Evolutionary conservation across 495 filamentous ascomycete species (phyloP).

Genomic region (Hypomontagnella submonticulosa): DNA sequence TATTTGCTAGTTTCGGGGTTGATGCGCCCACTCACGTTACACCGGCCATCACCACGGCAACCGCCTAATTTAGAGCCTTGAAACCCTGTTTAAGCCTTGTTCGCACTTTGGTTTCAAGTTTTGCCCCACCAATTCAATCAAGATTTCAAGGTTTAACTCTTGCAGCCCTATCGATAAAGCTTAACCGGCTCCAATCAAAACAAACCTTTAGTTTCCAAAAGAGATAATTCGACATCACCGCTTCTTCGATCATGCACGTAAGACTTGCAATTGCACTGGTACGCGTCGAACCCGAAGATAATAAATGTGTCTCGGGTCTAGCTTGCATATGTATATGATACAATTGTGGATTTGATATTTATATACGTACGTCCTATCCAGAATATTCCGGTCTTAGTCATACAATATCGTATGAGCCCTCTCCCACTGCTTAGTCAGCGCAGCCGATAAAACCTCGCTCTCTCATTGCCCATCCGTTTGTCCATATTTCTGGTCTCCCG

Average conservation of each 20-base stretch:
- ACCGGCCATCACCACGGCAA: constrained; percentile 36
- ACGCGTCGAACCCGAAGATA: constrained; percentile 1
- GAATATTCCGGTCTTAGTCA: too few species aligned
- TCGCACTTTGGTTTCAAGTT: constrained; percentile 21
- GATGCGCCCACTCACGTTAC: constrained; percentile 10
- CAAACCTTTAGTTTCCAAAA: constrained; percentile 36
- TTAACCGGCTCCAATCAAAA: constrained; percentile 42
- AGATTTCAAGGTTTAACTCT: constrained; percentile 3
- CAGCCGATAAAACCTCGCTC: too few species aligned
- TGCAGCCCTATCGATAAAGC: constrained; percentile 26
- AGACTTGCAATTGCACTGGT: background rate
- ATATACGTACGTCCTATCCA: background rate
- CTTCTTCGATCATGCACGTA: constrained; percentile 3
- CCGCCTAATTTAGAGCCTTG: constrained; percentile 20
- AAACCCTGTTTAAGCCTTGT: constrained; percentile 1
- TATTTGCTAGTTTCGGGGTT: constrained; percentile 28
- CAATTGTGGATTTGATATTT: background rate
- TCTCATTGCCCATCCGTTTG: too few species aligned
- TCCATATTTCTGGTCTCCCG: too few species aligned
- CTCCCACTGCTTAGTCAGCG: too few species aligned
- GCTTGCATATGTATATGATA: background rate
- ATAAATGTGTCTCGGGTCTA: constrained; percentile 3
- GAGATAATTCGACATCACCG: constrained; percentile 27
- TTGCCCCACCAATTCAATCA: constrained; percentile 32
- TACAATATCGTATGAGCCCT: too few species aligned